A percentile compares a stretch with the other conserved stretches of the same genome.
These are phyloP conservation scores for Tolypocladium nubicola DNA, from an alignment of 2,329 filamentous ascomycete species.

Conservation along the genomic window DNA sequence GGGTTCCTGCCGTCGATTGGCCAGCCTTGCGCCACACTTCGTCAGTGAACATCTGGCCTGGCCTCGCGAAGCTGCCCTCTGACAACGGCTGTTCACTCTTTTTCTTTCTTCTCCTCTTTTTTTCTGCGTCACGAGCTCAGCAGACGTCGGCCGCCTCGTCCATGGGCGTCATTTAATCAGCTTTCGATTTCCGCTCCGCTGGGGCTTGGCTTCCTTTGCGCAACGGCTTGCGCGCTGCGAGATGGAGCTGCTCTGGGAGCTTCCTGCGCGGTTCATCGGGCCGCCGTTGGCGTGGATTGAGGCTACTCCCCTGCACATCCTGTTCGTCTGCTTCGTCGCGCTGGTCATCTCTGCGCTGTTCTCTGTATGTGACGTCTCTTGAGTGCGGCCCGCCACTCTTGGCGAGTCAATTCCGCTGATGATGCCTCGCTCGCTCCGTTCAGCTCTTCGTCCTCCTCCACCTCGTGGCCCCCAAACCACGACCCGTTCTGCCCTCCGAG, in stretches of 20 bases:
- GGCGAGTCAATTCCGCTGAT: slow-evolving; percentile 3
- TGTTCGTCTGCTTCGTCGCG: slow-evolving; percentile 24
- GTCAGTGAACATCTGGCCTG: background rate
- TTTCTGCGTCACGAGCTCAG: background rate
- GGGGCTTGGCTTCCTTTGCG: background rate
- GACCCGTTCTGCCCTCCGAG: slow-evolving; percentile 63
- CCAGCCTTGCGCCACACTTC: background rate
- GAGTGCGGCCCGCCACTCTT: no score
- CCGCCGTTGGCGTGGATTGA: slow-evolving; percentile 23
- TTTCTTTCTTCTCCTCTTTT: background rate
- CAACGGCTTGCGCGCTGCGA: background rate
- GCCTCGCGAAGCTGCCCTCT: slow-evolving; percentile 1
- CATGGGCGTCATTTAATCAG: background rate
- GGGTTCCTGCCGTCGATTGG: background rate
- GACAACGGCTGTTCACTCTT: background rate
- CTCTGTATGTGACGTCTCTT: slow-evolving; percentile 19
- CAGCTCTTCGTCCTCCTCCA: slow-evolving; percentile 56
- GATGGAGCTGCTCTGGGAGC: slow-evolving; percentile 13
- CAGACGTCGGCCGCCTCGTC: no score
- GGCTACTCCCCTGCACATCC: slow-evolving; percentile 27
- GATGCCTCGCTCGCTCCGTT: background rate
- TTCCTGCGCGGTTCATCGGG: slow-evolving; percentile 22
- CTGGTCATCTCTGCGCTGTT: slow-evolving; percentile 23
- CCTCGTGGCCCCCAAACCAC: slow-evolving; percentile 71
- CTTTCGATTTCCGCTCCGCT: background rate